A percentile compares a stretch with the other conserved stretches of the same genome.
Evolutionary conservation across 192 early-diverging fungal species (phyloP).

Genomic region (Gigaspora rosea): DNA sequence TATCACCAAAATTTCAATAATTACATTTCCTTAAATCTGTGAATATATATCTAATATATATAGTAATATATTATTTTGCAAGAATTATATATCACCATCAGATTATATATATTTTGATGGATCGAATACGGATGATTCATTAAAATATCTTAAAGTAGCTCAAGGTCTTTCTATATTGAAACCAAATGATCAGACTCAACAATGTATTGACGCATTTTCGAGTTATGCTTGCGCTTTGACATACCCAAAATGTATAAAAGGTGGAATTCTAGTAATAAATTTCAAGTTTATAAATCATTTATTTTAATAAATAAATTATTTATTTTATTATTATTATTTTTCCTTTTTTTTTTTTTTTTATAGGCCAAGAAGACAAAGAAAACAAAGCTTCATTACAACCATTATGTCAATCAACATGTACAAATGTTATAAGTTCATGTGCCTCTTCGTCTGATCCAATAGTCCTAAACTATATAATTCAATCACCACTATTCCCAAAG

Average conservation of each 20-base stretch:
- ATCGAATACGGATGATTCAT: background rate
- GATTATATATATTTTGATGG: background rate
- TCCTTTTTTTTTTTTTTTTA: background rate
- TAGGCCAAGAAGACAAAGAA: background rate
- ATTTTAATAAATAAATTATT: background rate
- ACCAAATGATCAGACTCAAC: background rate
- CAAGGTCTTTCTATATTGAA: constrained; percentile 8
- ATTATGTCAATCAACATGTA: constrained; percentile 4
- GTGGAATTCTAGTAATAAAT: background rate
- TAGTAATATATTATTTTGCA: background rate
- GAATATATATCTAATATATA: background rate
- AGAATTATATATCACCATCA: background rate
- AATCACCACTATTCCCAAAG: background rate
- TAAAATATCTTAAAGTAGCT: background rate
- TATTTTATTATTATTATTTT: too few relatives aligned
- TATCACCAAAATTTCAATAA: background rate
- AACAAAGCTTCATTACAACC: background rate
- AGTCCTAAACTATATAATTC: background rate
- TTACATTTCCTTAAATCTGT: background rate
- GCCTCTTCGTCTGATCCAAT: background rate
- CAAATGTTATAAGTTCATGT: background rate
- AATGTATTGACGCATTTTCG: constrained; percentile 3
- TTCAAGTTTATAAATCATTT: background rate
- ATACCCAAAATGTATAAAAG: background rate
- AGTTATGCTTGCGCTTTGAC: constrained; percentile 7